Evolutionary conservation across 768 basidiomycete species (phyloP).

Genomic region (Suillus cothurnatus): DNA sequence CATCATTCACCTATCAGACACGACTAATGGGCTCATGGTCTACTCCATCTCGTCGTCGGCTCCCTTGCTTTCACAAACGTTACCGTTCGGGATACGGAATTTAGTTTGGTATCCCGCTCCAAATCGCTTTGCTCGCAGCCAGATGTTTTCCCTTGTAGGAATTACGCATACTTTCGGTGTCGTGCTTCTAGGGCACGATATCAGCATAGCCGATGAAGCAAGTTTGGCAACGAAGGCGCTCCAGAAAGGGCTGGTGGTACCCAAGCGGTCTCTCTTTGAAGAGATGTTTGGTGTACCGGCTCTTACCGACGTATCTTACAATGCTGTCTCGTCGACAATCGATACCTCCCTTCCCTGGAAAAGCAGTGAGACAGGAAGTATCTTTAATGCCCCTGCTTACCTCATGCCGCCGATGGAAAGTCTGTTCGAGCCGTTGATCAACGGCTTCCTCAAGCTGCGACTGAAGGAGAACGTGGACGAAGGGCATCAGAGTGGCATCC

Average conservation of each 20-base stretch:
- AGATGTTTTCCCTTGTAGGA: constrained; percentile 63
- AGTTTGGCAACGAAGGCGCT: constrained; percentile 44
- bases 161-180: constrained; percentile 68
- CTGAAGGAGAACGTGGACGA: constrained; percentile 21
- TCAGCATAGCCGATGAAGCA: constrained; percentile 43
- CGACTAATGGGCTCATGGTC: constrained; percentile 42
- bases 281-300: constrained; percentile 89
- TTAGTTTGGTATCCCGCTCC: constrained; percentile 41
- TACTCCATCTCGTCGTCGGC: constrained; percentile 48
- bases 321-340: constrained; percentile 14
- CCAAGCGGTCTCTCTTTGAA: constrained; percentile 71
- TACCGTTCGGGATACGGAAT: constrained; percentile 69
- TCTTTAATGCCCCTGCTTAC: constrained; percentile 74
- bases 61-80: constrained; percentile 43
- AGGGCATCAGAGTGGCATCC: constrained; percentile 17
- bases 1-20: constrained; percentile 37
- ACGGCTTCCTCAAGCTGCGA: constrained; percentile 44
- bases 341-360: constrained; percentile 34
- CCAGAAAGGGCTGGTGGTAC: constrained; percentile 31
- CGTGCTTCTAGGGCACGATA: constrained; percentile 66
- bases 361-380: constrained; percentile 43
- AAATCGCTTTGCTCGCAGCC: constrained; percentile 32
- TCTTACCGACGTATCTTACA: constrained; percentile 40
- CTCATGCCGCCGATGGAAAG: constrained; percentile 72
- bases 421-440: constrained; percentile 68